Percentiles rank a stretch among this genome's conserved stretches.
Evolutionary conservation across 805 yeast species (phyloP).

Genomic region (Cyberlindnera misumaiensis): DNA sequence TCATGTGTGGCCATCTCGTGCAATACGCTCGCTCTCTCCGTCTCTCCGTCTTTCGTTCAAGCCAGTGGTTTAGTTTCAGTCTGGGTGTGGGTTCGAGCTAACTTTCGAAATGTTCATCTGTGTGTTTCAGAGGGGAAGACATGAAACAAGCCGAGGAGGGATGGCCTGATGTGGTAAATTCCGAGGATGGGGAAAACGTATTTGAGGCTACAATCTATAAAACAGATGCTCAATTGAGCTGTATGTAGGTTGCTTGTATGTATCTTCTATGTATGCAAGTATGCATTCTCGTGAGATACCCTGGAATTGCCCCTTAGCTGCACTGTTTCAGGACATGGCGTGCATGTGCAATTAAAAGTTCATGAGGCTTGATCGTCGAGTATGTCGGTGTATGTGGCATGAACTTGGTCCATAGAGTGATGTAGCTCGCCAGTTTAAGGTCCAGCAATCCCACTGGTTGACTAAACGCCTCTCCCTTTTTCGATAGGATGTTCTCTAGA

Average conservation of each 20-base stretch:
- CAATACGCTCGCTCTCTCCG: too few relatives aligned
- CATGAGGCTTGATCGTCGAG: constrained; percentile 4
- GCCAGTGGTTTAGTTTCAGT: background rate
- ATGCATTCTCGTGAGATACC: background rate
- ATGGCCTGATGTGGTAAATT: background rate
- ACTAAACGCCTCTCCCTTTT: constrained; percentile 11
- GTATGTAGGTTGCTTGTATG: background rate
- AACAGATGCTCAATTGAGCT: background rate
- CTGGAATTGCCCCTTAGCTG: too few relatives aligned
- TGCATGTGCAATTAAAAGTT: constrained; percentile 14
- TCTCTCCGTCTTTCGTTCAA: too few relatives aligned
- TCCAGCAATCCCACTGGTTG: constrained; percentile 23
- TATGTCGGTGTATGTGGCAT: constrained; percentile 7
- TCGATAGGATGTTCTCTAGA: constrained; percentile 17
- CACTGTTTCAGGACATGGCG: constrained; percentile 7
- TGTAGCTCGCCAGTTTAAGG: constrained; percentile 27
- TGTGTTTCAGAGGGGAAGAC: background rate
- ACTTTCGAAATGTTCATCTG: constrained; percentile 5
- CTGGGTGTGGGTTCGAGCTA: background rate
- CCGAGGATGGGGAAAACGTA: background rate
- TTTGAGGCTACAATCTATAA: background rate
- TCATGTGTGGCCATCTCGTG: too few relatives aligned
- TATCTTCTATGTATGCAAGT: background rate
- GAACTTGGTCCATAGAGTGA: constrained; percentile 20
- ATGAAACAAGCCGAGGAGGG: constrained; percentile 15